Evolutionary conservation across 2,329 filamentous ascomycete genomes (phyloP).

Genomic region (Aspergillus awamori): DNA sequence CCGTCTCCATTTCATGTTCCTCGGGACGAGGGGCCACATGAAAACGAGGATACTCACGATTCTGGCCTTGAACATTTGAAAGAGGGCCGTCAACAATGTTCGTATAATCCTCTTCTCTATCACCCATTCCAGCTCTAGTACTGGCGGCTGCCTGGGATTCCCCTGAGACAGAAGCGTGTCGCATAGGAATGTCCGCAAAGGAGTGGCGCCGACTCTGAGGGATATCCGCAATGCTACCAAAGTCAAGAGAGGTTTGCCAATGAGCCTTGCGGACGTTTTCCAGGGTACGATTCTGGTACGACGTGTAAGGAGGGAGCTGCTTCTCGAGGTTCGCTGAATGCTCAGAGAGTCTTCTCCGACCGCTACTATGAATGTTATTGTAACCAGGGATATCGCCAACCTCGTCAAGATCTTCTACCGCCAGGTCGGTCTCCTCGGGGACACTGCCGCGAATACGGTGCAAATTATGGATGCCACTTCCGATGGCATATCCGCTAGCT

Average conservation of each 20-base stretch:
- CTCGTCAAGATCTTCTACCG: slow-evolving; percentile 50
- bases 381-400: slow-evolving; percentile 44
- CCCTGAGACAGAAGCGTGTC: slow-evolving; percentile 48
- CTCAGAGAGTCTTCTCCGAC: slow-evolving; percentile 48
- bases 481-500: slow-evolving; percentile 37
- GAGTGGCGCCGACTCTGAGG: slow-evolving; percentile 56
- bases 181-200: slow-evolving; percentile 54
- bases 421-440: slow-evolving; percentile 48
- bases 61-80: slow-evolving; percentile 42
- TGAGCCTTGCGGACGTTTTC: slow-evolving; percentile 52
- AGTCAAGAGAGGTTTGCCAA: slow-evolving; percentile 55
- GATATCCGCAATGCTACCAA: slow-evolving; percentile 49
- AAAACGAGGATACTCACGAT: slow-evolving; percentile 47
- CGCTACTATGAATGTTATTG: slow-evolving; percentile 41
- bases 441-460: slow-evolving; percentile 47
- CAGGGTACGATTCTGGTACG: slow-evolving; percentile 47
- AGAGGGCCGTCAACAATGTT: slow-evolving; percentile 41
- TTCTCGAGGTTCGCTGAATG: slow-evolving; percentile 46
- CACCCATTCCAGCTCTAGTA: slow-evolving; percentile 31
- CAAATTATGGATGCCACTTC: slow-evolving; percentile 34
- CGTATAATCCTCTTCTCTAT: slow-evolving; percentile 42
- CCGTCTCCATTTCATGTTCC: slow-evolving; percentile 37
- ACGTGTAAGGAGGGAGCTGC: slow-evolving; percentile 40
- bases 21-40: slow-evolving; percentile 36
- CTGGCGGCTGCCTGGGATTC: slow-evolving; percentile 31